Evolutionary conservation across 1,284 basidiomycete species (phyloP).

Genomic region (Ustilago trichophora): DNA sequence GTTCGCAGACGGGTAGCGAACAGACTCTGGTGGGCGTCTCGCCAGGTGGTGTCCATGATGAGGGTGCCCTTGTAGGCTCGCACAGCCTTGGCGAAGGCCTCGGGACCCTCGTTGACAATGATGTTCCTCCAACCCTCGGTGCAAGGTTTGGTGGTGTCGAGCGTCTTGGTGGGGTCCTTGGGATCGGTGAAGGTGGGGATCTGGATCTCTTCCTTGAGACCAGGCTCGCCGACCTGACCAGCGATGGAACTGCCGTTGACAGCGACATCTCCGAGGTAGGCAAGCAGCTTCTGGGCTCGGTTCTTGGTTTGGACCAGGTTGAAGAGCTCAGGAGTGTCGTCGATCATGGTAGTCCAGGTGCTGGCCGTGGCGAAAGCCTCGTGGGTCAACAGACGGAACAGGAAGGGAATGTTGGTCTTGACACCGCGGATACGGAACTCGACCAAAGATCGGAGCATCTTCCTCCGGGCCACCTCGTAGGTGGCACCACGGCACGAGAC

Average conservation of each 20-base stretch:
- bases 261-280: constrained; percentile 95
- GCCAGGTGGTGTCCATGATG: constrained; percentile 85
- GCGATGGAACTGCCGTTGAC: constrained; percentile 98
- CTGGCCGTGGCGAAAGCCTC: constrained; percentile 93
- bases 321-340: constrained; percentile 98
- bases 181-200: constrained; percentile 83
- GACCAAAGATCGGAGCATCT: constrained; percentile 98
- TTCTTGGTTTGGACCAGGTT: constrained; percentile 97
- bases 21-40: constrained; percentile 97
- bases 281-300: constrained; percentile 95
- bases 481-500: constrained; percentile 95
- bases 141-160: constrained; percentile 87
- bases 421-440: constrained; percentile 99
- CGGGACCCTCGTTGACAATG: constrained; percentile 96
- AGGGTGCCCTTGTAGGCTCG: constrained; percentile 90
- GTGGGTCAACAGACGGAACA: constrained; percentile 97
- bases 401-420: constrained; percentile 96
- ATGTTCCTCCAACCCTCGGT: constrained; percentile 96
- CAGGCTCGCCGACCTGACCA: constrained; percentile 91
- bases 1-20: constrained; percentile 96
- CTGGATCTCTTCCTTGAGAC: constrained; percentile 87
- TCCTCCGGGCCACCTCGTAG: constrained; percentile 96
- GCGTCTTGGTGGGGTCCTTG: constrained; percentile 76
- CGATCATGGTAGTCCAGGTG: constrained; percentile 89
- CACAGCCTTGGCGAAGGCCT: constrained; percentile 97